These are phyloP conservation scores for Scutellaria galericulata DNA, from an alignment of 257 asterid genomes.

Conservation along the genomic window DNA sequence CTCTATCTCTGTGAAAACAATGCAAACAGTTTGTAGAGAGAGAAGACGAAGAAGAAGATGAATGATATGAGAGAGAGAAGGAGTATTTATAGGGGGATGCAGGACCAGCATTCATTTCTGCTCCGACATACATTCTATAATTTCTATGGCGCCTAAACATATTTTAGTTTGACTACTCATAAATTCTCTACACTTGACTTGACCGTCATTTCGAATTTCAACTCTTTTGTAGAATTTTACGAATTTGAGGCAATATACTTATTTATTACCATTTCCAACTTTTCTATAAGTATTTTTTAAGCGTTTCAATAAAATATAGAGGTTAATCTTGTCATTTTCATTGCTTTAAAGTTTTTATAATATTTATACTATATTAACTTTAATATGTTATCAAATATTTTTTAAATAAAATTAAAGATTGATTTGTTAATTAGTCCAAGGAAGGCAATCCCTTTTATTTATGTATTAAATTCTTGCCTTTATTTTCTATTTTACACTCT, in stretches of 20 bases:
- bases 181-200: not conserved
- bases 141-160: conserved; percentile 16
- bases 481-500: not conserved
- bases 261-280: too few relatives aligned
- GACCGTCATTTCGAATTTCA: conserved; percentile 9
- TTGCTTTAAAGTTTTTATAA: too few relatives aligned
- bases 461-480: not conserved
- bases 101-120: conserved; percentile 35
- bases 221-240: not conserved
- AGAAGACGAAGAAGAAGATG: conserved; percentile 14
- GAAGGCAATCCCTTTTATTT: not conserved
- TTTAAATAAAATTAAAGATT: not conserved
- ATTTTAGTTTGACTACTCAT: conserved; percentile 19
- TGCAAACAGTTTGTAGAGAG: conserved; percentile 31
- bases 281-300: not conserved
- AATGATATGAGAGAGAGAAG: conserved; percentile 29
- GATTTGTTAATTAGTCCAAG: not conserved
- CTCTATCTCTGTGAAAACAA: not conserved
- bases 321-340: not conserved
- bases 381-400: too few relatives aligned
- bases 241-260: too few relatives aligned
- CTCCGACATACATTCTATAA: conserved; percentile 49
- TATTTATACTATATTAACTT: too few relatives aligned
- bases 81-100: conserved; percentile 40
- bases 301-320: not conserved